Conservation (phyloP, 1,284 basidiomycete genomes). For the Ganoderma lingzhi region DNA sequence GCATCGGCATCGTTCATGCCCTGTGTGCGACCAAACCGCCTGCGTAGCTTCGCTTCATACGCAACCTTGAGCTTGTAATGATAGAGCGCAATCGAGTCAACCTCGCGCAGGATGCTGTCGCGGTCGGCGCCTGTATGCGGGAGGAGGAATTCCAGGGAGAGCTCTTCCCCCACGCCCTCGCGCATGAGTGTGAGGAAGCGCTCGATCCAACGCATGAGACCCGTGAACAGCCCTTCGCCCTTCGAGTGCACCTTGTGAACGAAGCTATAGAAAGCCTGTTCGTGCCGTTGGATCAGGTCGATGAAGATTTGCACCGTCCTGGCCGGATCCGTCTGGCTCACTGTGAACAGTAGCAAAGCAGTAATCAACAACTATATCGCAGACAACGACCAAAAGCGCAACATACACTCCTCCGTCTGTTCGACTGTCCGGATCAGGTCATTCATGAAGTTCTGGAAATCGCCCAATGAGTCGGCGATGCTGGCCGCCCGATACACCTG, state of each 20-base stretch:
- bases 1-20: slow-evolving; percentile 60
- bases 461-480: slow-evolving; percentile 92
- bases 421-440: slow-evolving; percentile 97
- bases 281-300: slow-evolving; percentile 92
- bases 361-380: not conserved
- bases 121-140: slow-evolving; percentile 84
- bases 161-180: slow-evolving; percentile 80
- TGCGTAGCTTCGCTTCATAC: slow-evolving; percentile 88
- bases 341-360: slow-evolving; percentile 47
- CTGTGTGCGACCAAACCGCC: slow-evolving; percentile 75
- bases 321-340: slow-evolving; percentile 85
- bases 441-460: slow-evolving; percentile 94
- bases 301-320: slow-evolving; percentile 94
- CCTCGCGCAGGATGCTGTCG: slow-evolving; percentile 79
- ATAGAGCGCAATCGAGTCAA: slow-evolving; percentile 88
- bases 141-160: slow-evolving; percentile 88
- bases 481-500: slow-evolving; percentile 98
- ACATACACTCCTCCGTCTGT: slow-evolving; percentile 87
- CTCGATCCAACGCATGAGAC: slow-evolving; percentile 97
- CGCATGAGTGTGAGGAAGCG: slow-evolving; percentile 92
- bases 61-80: slow-evolving; percentile 93
- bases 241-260: slow-evolving; percentile 99
- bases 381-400: not conserved
- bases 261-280: slow-evolving; percentile 95
- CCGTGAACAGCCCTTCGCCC: slow-evolving; percentile 93